phyloP scores from a whole-genome alignment of 306 rosid genomes.

The Cicer arietinum region DNA sequence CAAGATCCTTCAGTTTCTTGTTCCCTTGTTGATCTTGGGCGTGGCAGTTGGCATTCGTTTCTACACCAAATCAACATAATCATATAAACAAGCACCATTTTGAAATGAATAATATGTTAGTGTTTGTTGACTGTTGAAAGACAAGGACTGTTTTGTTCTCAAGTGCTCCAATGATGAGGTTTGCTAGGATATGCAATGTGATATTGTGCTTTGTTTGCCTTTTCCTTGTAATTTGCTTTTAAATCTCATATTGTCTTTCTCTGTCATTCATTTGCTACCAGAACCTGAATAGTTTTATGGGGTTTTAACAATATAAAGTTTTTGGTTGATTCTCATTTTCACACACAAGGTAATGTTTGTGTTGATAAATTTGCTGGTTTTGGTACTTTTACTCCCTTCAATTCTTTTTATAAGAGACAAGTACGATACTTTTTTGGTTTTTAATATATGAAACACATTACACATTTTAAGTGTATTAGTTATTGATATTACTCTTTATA shows the following conservation, averaged over 20 bases:
- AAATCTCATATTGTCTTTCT: conserved; percentile 24
- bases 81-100: conserved; percentile 32
- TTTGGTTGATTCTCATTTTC: conserved; percentile 28
- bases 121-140: conserved; percentile 29
- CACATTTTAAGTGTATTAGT: too few relatives aligned
- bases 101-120: conserved; percentile 38
- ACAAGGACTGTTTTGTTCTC: conserved; percentile 7
- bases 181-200: conserved; percentile 37
- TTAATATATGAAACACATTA: too few relatives aligned
- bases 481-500: too few relatives aligned
- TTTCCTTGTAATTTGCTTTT: conserved; percentile 41
- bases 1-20: conserved; percentile 81
- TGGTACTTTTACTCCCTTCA: background rate
- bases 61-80: conserved; percentile 64
- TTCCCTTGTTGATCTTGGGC: conserved; percentile 80
- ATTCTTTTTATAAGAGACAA: too few relatives aligned
- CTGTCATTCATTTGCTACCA: conserved; percentile 30
- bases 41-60: conserved; percentile 73
- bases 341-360: background rate
- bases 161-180: conserved; percentile 33
- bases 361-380: background rate
- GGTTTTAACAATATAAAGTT: conserved; percentile 21
- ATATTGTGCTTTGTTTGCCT: conserved; percentile 43
- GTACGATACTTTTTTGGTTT: too few relatives aligned
- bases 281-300: conserved; percentile 22